phyloP scores from a whole-genome alignment of 164 flowering plant species.

The Piper longum region DNA sequence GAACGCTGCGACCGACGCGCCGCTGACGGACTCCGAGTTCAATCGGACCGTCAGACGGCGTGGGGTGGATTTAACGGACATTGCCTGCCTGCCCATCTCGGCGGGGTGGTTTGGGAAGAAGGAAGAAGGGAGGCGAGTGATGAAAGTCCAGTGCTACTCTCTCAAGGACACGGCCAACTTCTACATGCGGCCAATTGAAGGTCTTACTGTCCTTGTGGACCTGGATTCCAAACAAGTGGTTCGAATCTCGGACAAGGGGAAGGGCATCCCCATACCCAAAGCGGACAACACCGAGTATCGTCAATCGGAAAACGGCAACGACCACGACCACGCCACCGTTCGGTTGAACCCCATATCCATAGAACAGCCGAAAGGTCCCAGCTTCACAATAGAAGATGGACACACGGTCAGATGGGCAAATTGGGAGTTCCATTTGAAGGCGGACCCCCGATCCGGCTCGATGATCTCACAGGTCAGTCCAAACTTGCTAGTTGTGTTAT shows the following conservation, averaged over 20 bases:
- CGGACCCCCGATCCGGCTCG: constrained; percentile 81
- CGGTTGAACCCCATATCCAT: constrained; percentile 44
- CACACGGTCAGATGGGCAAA: constrained; percentile 84
- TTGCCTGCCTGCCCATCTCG: constrained; percentile 71
- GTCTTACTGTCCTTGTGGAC: constrained; percentile 62
- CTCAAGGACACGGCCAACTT: constrained; percentile 62
- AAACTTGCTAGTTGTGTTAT: too few relatives aligned
- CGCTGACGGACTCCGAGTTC: constrained; percentile 41
- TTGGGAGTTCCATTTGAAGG: constrained; percentile 90
- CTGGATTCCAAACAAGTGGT: constrained; percentile 57
- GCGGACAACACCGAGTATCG: constrained; percentile 12
- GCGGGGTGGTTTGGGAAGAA: constrained; percentile 64
- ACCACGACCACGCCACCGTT: constrained; percentile 4
- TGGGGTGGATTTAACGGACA: constrained; percentile 49
- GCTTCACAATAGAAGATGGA: constrained; percentile 46
- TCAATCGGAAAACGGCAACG: background rate
- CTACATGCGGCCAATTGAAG: constrained; percentile 96
- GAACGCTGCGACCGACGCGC: constrained; percentile 40
- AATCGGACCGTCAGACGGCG: constrained; percentile 56
- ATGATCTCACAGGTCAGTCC: constrained; percentile 37
- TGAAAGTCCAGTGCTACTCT: constrained; percentile 81
- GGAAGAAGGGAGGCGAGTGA: constrained; percentile 57
- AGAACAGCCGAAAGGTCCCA: constrained; percentile 57
- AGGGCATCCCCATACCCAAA: constrained; percentile 49
- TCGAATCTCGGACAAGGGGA: constrained; percentile 41